Evolutionary conservation across 1,139 yeast species (phyloP).

Genomic region (Lizanozyma gosingica): DNA sequence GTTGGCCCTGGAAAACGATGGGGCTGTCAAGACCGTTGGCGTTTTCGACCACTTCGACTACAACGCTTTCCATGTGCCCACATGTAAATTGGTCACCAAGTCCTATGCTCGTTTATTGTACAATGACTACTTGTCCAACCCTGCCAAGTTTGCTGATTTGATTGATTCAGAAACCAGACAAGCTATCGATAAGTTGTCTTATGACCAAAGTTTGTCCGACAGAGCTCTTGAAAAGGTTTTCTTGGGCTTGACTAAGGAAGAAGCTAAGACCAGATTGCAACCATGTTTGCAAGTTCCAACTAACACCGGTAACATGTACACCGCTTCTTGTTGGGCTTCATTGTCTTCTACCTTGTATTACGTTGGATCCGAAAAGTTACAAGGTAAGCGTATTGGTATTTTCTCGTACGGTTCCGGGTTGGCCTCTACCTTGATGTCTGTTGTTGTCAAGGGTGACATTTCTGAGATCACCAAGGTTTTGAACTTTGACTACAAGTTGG

Average conservation of each 20-base stretch:
- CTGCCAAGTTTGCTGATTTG: conserved; percentile 45
- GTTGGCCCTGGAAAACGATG: conserved; percentile 15
- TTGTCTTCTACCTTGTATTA: conserved; percentile 72
- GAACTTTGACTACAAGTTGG: conserved; percentile 60
- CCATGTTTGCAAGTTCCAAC: conserved; percentile 87
- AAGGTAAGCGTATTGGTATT: conserved; percentile 78
- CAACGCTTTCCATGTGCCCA: conserved; percentile 97
- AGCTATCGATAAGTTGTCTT: conserved; percentile 47
- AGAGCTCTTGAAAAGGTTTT: conserved; percentile 79
- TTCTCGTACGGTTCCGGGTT: conserved; percentile 98
- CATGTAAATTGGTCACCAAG: conserved; percentile 90
- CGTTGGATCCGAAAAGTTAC: conserved; percentile 66
- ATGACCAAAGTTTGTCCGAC: conserved; percentile 75
- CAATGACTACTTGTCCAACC: conserved; percentile 74
- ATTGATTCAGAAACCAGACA: conserved; percentile 49
- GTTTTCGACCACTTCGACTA: conserved; percentile 73
- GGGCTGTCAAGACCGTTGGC: conserved; percentile 49
- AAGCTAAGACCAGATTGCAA: conserved; percentile 58
- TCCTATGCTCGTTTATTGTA: conserved; percentile 87
- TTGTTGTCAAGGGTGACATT: conserved; percentile 75
- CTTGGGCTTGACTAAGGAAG: conserved; percentile 68
- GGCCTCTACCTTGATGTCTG: conserved; percentile 83
- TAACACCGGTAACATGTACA: conserved; percentile 97
- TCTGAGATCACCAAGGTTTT: conserved; percentile 56
- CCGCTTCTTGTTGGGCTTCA: conserved; percentile 88